Evolutionary conservation across 2,329 filamentous ascomycete species (phyloP), one percentile per base, ranked within the genome.

Genomic region (Alternaria postmessia): DNA sequence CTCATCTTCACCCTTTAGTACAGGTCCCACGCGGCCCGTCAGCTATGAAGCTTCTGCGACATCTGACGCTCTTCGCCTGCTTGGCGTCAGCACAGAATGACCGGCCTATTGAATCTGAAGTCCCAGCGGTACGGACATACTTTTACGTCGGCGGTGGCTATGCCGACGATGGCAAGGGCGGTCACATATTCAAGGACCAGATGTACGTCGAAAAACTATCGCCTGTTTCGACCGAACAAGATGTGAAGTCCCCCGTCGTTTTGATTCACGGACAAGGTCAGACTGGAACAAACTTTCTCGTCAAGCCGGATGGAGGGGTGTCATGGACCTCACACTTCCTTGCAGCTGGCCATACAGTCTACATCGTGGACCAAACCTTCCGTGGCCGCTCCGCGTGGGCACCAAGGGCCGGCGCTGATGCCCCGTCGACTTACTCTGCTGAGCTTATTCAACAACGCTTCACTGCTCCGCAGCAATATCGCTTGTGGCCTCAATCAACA

Each of bases 251-350:
- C 4, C 61, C 63, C 3, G 52, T 64, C 3, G 42, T 66, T 32
- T 60, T 69, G 30, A 59, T 69, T 20, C 48, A 59, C 14, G 66
- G 61, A 7, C 57, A 56, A 34, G 71, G 36, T 22, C 66, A 70
- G 30, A 67, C 65, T 1, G 65, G 69, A 9, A 64, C 65, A 9
- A 71, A 71, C 36, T 74, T 64, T 39, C 61, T 75, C 22, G 79
- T 79, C 44, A 85, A 82, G 16, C 81, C 83, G 9, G 81, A 85
- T 57, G 81, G 80, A 49, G 70, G 78, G n/a, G 76, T 75, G 6
- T 82, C 82, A n/a, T 85, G 83, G 83, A 79, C 82, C 0, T 81
- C 80, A 3, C 76, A 78, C 57, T 85, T 85, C 64, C 63, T 85
- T 18, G 60, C 65, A 8, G 75, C 78, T 32, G 82, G 82, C 34